Conservation (phyloP, 2,329 filamentous ascomycete species). For the Alternaria gansuensis region DNA sequence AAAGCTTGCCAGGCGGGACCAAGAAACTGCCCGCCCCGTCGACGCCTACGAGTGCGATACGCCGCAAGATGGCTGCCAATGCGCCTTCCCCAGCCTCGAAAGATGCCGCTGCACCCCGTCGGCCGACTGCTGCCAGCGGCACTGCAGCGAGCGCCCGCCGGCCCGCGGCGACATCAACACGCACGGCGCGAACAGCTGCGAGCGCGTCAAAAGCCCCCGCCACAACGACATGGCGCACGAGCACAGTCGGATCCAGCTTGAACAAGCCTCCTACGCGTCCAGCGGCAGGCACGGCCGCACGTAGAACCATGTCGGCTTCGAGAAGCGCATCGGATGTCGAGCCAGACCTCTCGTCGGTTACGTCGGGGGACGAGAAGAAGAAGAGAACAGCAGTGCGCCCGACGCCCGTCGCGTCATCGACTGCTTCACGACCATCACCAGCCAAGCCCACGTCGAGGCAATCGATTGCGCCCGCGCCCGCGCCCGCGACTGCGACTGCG, state of each 20-base stretch:
- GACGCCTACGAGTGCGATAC: conserved; percentile 41
- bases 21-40: conserved; percentile 36
- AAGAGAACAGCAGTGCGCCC: conserved; percentile 44
- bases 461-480: conserved; percentile 31
- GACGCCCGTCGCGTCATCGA: conserved; percentile 33
- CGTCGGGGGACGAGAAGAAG: conserved; percentile 49
- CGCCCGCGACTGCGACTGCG: conserved; percentile 33
- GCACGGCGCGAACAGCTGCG: conserved; percentile 35
- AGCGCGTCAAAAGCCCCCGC: conserved; percentile 40
- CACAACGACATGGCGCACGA: conserved; percentile 39
- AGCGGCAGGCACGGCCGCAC: conserved; percentile 33
- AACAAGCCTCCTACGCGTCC: conserved; percentile 52
- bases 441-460: conserved; percentile 16
- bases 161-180: conserved; percentile 32
- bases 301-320: conserved; percentile 36
- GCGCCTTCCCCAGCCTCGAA: conserved; percentile 40
- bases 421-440: conserved; percentile 21
- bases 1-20: conserved; percentile 17
- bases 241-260: conserved; percentile 41
- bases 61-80: conserved; percentile 48
- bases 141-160: conserved; percentile 35
- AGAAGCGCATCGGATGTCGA: conserved; percentile 42
- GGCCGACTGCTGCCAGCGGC: conserved; percentile 32
- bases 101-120: conserved; percentile 42
- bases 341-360: conserved; percentile 47